Conservation (phyloP, 192 early-diverging fungal species). For the Coemansia sp. region DNA sequence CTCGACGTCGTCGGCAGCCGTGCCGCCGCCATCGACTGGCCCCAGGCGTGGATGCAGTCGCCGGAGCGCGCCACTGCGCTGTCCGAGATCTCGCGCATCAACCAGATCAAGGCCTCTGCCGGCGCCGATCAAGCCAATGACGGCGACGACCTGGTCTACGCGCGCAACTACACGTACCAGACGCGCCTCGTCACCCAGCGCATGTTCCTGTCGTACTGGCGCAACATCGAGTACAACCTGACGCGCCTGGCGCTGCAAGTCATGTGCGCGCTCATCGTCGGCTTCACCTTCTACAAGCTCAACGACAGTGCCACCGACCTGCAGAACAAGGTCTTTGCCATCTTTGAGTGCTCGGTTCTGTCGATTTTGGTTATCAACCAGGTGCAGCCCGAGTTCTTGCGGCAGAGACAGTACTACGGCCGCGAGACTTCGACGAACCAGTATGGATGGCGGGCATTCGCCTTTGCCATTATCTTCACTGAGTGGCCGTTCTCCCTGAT, state of each 20-base stretch:
- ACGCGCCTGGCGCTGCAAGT: conserved; percentile 60
- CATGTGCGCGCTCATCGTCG: conserved; percentile 61
- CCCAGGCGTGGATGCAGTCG: conserved; percentile 52
- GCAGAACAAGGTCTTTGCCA: conserved; percentile 60
- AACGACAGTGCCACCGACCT: conserved; percentile 56
- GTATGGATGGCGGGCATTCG: conserved; percentile 66
- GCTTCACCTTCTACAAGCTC: conserved; percentile 69
- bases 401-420: conserved; percentile 59
- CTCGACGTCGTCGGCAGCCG: conserved; percentile 77
- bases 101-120: conserved; percentile 20
- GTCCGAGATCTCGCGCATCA: conserved; percentile 46
- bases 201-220: conserved; percentile 71
- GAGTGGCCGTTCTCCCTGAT: conserved; percentile 66
- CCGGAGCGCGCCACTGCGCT: conserved; percentile 24
- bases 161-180: conserved; percentile 49
- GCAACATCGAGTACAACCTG: conserved; percentile 69
- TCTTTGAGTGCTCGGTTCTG: conserved; percentile 55
- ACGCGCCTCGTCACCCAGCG: conserved; percentile 59
- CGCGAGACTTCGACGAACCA: conserved; percentile 64
- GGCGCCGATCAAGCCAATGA: conserved; percentile 10
- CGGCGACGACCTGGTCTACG: conserved; percentile 28
- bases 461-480: conserved; percentile 58
- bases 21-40: conserved; percentile 53
- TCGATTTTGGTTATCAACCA: conserved; percentile 62
- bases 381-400: conserved; percentile 65